A percentile compares a stretch with the other conserved stretches of the same genome.
phyloP scores from a whole-genome alignment of 164 flowering plant genomes.

The Magnolia kwangsiensis region DNA sequence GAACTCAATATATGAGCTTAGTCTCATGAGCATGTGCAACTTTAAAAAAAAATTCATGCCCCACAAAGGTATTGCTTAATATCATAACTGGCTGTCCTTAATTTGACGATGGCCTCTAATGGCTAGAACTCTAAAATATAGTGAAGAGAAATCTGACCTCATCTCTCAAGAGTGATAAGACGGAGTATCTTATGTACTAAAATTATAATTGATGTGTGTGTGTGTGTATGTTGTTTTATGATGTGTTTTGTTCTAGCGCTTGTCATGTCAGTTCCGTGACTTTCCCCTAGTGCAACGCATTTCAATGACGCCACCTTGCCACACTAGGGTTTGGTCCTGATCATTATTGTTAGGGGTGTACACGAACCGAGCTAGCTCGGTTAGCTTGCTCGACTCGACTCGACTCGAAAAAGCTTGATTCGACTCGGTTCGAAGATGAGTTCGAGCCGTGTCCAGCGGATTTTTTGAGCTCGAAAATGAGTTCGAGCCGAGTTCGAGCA shows the following conservation, averaged over 20 bases:
- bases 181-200: background rate
- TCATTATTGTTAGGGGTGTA: background rate
- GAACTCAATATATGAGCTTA: no score
- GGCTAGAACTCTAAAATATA: constrained; percentile 1
- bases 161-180: background rate
- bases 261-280: background rate
- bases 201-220: background rate
- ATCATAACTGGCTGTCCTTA: background rate
- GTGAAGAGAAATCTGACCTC: background rate
- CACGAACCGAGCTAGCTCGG: no score
- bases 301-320: background rate
- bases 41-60: no score
- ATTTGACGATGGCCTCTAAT: background rate
- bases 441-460: no score
- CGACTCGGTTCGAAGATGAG: no score
- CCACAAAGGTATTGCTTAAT: background rate
- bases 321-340: background rate
- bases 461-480: no score
- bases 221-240: background rate
- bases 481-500: no score
- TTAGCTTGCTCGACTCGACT: no score
- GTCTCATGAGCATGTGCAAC: no score
- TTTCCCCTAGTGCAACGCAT: background rate
- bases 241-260: background rate
- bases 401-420: no score